Evolutionary conservation across 2,329 filamentous ascomycete species (phyloP), one percentile per base, ranked within the genome.

Genomic region (Verticillium dahliae): DNA sequence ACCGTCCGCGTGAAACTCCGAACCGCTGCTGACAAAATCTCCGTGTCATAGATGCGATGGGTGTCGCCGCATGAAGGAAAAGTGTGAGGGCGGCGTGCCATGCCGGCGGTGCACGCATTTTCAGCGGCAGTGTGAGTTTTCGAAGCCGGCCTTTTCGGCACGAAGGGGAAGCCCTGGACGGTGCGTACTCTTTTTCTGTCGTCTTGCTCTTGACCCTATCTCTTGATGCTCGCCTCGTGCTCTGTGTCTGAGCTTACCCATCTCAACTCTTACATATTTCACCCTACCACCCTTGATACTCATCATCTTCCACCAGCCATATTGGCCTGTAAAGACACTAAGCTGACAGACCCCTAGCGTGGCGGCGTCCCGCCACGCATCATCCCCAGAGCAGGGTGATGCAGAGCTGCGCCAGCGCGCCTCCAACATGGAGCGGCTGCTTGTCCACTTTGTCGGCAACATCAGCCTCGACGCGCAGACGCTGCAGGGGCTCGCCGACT

Each of bases 41-140:
- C 18, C 35, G 35, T 11, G 10, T 60, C 62, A 71, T 72, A 84
- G 81, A 62, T 84, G 81, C 67, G 80, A 83, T 67, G 79, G 78
- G 59, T 84, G 81, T 69, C 80, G 81, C 62, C 76, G 80, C 64
- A 76, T 81, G 62, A 84, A 84, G 67, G 81, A 84, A 69, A 83
- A 83, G 71, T 84, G 81, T 66, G 81, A 84, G 66, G 82, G 81
- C 56, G 82, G 81, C 58, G 74, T 81, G 18, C 82, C 82, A 1
- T 84, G 81, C 67, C 78, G 80, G 56, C 73, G 82, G 60, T 84
- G 81, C 67, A 73, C 78, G 61, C 80, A 79, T 62, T 78, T 83
- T 65, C 77, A 77, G 62, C 77, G 81, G 54, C 76, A 78, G 66
- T 84, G 81, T 69, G 74, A 79, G 62, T 83, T 83, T 65, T 75